Evolutionary conservation across 345 rosid species (phyloP), one percentile per base, ranked within the genome.

Genomic region (Brassica rapa): DNA sequence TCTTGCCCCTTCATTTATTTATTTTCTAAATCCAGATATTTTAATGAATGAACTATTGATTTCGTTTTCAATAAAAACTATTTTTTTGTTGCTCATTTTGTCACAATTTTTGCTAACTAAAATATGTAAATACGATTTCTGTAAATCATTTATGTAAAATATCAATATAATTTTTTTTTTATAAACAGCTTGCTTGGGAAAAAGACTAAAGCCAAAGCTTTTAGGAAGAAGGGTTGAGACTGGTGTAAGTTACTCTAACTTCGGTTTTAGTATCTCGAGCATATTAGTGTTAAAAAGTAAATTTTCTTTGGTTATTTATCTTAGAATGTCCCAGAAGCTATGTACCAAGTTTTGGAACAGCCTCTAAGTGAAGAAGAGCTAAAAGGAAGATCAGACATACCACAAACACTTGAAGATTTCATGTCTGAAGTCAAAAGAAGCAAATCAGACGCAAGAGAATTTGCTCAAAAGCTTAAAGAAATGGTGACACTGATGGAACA

Each of bases 401-500:
- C 98, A 43, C 97, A 91, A 68, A 85, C 98, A 62, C 81, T 94
- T 21, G 82, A 89, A 72, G 98, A 94, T 19, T 94, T 94, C 69
- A 82, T 89, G 87, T 82, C 85, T 9, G 88, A 91, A 73, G 76
- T 92, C 51, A 94, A 84, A 80, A 80, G 84, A 78, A 75, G 56
- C 79, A 86, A 66, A 79, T 66, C 84, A 57, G 91, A 94, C 79
- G 98, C 97, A 62, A 86, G 81, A 76, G 51, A 90, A 19, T 94
- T 94, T 66, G 97, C 98, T 41, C 68, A 88, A 69, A 86, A 88
- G 88, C 98, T 94, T 4, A 86, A 95, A 73, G 97, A 89, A 72
- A 94, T 94, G 98, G 95, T 95, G 11, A 73, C 84, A 8, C 83
- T 90, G 24, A 89, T 93, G 51, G 99, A 93, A 81, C 96, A 90